A percentile compares a stretch with the other conserved stretches of the same genome.
Evolutionary conservation across 163 green algal species (phyloP).

Genomic region (Scenedesmus sp.): DNA sequence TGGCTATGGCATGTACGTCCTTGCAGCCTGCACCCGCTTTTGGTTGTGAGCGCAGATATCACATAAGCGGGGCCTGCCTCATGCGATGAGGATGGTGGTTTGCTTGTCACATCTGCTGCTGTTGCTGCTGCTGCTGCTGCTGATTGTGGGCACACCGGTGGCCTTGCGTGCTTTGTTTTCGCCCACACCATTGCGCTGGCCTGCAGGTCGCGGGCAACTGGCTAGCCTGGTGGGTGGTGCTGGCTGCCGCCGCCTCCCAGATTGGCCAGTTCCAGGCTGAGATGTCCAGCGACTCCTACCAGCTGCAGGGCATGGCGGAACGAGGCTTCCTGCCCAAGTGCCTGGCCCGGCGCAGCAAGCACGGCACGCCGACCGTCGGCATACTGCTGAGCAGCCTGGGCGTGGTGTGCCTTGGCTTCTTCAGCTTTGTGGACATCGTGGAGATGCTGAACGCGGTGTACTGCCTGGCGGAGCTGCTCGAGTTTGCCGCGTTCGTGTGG

Average conservation of each 20-base stretch:
- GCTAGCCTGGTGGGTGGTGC: conserved; percentile 90
- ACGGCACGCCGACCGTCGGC: conserved; percentile 92
- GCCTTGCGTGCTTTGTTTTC: neutral
- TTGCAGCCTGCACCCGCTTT: too few species aligned
- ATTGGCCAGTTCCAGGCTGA: conserved; percentile 92
- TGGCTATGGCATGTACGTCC: too few species aligned
- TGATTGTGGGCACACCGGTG: neutral
- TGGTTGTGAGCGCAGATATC: too few species aligned
- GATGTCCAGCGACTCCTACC: conserved; percentile 96
- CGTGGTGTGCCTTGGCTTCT: conserved; percentile 83
- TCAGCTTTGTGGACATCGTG: conserved; percentile 88
- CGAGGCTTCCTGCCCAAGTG: conserved; percentile 93
- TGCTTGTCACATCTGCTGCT: too few species aligned
- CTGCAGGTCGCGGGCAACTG: conserved; percentile 88
- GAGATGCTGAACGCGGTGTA: conserved; percentile 97
- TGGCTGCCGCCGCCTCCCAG: conserved; percentile 85
- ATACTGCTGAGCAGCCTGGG: conserved; percentile 91
- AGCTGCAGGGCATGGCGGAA: conserved; percentile 97
- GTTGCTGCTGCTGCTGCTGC: neutral
- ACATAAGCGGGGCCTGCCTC: too few species aligned
- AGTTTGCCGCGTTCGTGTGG: conserved; percentile 96
- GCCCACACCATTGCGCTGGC: conserved; percentile 61
- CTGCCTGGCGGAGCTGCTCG: conserved; percentile 95
- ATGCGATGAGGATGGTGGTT: too few species aligned
- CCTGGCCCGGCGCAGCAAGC: conserved; percentile 78